Evolutionary conservation across 2,329 filamentous ascomycete genomes (phyloP).

Genomic region (Talaromyces sp.): DNA sequence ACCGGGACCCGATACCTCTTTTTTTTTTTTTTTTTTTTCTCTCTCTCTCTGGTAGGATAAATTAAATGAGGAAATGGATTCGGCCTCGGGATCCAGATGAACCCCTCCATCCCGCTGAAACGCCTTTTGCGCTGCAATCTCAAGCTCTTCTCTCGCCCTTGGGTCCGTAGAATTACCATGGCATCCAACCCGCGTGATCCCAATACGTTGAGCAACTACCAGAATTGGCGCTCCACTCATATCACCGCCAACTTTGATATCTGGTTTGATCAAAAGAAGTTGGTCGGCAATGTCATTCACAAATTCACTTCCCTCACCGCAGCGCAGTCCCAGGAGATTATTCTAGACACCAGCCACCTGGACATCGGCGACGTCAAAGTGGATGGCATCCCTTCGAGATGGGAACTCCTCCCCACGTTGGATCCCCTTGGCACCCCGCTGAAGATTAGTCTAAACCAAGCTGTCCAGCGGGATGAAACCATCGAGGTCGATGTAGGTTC

Average conservation of each 20-base stretch:
- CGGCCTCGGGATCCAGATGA: constrained; percentile 7
- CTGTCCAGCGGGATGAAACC: constrained; percentile 49
- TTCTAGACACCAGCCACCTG: constrained; percentile 86
- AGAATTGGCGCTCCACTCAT: constrained; percentile 81
- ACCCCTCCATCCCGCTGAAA: constrained; percentile 4
- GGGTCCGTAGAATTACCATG: constrained; percentile 22
- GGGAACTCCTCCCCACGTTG: constrained; percentile 68
- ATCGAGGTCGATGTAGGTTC: constrained; percentile 52
- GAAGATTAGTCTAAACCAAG: constrained; percentile 52
- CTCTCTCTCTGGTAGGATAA: too few relatives aligned
- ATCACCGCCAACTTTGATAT: constrained; percentile 80
- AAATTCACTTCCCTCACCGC: constrained; percentile 77
- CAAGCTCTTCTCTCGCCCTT: background rate
- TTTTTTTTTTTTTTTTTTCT: background rate
- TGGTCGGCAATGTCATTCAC: constrained; percentile 76
- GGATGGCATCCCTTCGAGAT: constrained; percentile 65
- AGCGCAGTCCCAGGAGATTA: constrained; percentile 71
- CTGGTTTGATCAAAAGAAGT: constrained; percentile 76
- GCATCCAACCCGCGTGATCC: constrained; percentile 68
- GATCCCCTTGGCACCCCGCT: constrained; percentile 66
- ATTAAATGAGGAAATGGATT: background rate
- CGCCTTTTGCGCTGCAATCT: background rate
- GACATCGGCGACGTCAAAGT: constrained; percentile 72
- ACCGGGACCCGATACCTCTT: constrained; percentile 5
- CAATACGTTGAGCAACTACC: constrained; percentile 90